A percentile compares a stretch with the other conserved stretches of the same genome.
Conservation (phyloP, 495 filamentous ascomycete genomes). For the Penicillium ucsense region DNA sequence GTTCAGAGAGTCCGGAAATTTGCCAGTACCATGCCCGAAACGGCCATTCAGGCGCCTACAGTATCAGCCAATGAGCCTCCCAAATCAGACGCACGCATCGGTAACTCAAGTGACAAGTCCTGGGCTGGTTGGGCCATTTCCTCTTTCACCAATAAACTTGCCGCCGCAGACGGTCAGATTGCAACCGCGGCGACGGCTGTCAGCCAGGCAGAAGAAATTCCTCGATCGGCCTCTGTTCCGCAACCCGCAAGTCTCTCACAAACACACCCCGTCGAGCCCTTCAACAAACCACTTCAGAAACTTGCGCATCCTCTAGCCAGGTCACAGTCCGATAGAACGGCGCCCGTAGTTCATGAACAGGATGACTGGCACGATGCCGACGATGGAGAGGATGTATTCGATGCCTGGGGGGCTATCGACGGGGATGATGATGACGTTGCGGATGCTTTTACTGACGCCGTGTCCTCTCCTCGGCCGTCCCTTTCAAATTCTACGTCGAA, state of each 20-base stretch:
- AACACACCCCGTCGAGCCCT: slow-evolving; percentile 35
- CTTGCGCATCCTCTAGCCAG: slow-evolving; percentile 32
- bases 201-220: slow-evolving; percentile 22
- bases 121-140: slow-evolving; percentile 99
- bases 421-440: slow-evolving; percentile 46
- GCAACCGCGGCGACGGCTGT: slow-evolving; percentile 37
- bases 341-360: slow-evolving; percentile 28
- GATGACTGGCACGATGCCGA: slow-evolving; percentile 24
- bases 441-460: slow-evolving; percentile 38
- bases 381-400: slow-evolving; percentile 47
- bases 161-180: slow-evolving; percentile 76
- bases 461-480: slow-evolving; percentile 24
- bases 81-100: slow-evolving; percentile 53
- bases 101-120: slow-evolving; percentile 60
- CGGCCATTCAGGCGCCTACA: slow-evolving; percentile 45
- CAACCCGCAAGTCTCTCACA: slow-evolving; percentile 37
- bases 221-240: slow-evolving; percentile 40
- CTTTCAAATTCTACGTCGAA: slow-evolving; percentile 23
- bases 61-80: slow-evolving; percentile 21
- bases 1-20: slow-evolving; percentile 74
- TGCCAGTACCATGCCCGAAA: slow-evolving; percentile 69
- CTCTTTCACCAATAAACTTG: slow-evolving; percentile 93
- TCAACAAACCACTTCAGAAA: slow-evolving; percentile 28
- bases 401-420: slow-evolving; percentile 66
- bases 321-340: slow-evolving; percentile 31